These are phyloP conservation scores for Polygonum maritimum DNA, from an alignment of 148 eudicot genomes.

Conservation along the genomic window DNA sequence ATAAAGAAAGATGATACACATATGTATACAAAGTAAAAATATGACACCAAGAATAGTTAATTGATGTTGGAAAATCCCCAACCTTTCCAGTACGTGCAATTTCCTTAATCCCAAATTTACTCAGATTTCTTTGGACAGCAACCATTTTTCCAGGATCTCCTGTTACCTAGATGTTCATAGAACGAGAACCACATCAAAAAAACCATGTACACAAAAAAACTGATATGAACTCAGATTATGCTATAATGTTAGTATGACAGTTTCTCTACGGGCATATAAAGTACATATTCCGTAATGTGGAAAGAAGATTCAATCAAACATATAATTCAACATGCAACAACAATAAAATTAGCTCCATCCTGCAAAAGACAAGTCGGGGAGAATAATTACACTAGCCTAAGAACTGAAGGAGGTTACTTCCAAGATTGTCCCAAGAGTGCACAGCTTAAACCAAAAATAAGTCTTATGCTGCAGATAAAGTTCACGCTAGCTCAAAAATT, in stretches of 20 bases:
- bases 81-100: constrained; percentile 96
- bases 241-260: not conserved
- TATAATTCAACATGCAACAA: not conserved
- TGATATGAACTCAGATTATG: not conserved
- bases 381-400: not conserved
- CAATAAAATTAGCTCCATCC: not conserved
- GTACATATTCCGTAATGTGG: not conserved
- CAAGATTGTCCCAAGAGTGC: not conserved
- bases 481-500: not conserved
- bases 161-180: constrained; percentile 47
- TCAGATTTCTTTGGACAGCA: constrained; percentile 68
- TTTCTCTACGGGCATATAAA: not conserved
- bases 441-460: not conserved
- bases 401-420: not conserved
- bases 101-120: constrained; percentile 75
- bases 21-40: not conserved
- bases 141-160: constrained; percentile 96
- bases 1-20: not conserved
- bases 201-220: not conserved
- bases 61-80: constrained; percentile 5
- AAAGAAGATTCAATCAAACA: not conserved
- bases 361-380: not conserved
- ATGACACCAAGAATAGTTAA: not conserved
- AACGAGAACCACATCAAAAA: not conserved
- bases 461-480: not conserved